These are phyloP conservation scores for Arthrobotrys iridis DNA, from an alignment of 2,329 filamentous ascomycete genomes.

Conservation along the genomic window DNA sequence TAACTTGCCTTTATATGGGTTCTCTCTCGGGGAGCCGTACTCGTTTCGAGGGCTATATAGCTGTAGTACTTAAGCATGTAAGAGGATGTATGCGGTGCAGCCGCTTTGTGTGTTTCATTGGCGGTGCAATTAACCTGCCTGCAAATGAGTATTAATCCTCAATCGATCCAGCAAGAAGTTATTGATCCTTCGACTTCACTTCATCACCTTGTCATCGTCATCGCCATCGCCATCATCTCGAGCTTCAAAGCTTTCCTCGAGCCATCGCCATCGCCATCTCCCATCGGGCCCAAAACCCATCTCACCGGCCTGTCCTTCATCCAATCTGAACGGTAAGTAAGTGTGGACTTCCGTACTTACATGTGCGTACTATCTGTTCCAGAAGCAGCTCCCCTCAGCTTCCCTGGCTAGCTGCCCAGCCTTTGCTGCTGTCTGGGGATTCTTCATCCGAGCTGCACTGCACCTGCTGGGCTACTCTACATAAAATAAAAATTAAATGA, in stretches of 20 bases:
- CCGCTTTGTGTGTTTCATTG: not conserved
- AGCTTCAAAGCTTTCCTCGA: no score
- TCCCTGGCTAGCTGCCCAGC: not conserved
- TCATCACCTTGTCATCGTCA: not conserved
- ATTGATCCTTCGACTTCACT: not conserved
- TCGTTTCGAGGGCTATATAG: not conserved
- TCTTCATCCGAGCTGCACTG: slow-evolving; percentile 24
- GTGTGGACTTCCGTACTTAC: not conserved
- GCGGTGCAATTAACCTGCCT: not conserved
- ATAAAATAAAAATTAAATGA: not conserved
- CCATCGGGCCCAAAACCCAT: not conserved
- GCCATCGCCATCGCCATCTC: slow-evolving; percentile 10
- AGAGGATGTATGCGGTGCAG: no score
- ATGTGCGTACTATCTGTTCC: not conserved
- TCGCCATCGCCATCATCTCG: not conserved
- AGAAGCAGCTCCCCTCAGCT: not conserved
- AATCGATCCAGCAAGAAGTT: not conserved
- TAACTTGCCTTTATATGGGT: no score
- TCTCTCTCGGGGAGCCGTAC: not conserved
- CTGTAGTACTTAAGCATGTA: not conserved
- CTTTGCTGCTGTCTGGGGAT: not conserved
- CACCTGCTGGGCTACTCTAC: not conserved
- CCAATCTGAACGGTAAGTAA: slow-evolving; percentile 25
- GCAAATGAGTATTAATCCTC: not conserved
- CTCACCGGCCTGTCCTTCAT: not conserved